A percentile compares a stretch with the other conserved stretches of the same genome.
These are phyloP conservation scores for Sporothrix dimorphospora DNA, from an alignment of 2,329 filamentous ascomycete species.

Conservation along the genomic window DNA sequence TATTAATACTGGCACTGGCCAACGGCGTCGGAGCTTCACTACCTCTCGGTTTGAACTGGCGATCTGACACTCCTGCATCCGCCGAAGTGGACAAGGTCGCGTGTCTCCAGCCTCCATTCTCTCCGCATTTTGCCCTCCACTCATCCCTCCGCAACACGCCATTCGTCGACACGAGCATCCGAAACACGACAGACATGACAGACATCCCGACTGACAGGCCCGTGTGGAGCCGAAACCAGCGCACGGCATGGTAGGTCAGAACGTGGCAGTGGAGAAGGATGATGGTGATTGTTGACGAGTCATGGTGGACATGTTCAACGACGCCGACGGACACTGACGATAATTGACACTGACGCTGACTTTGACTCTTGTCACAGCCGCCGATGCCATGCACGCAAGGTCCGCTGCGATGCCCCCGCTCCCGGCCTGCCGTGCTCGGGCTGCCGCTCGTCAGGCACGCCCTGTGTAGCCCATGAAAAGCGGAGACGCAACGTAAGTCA, in stretches of 20 bases:
- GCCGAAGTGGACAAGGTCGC: not conserved
- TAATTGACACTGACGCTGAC: not conserved
- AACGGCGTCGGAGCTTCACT: not conserved
- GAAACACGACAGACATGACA: not conserved
- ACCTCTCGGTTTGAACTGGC: not conserved
- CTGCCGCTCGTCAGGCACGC: constrained; percentile 27
- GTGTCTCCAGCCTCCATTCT: not conserved
- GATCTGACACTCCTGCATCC: not conserved
- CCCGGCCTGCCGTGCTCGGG: constrained; percentile 27
- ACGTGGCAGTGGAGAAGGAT: not conserved
- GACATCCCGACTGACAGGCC: not conserved
- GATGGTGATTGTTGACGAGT: not conserved
- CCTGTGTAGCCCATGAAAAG: constrained; percentile 32
- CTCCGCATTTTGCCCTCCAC: not conserved
- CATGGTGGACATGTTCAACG: not conserved
- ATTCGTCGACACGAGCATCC: not conserved
- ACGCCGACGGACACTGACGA: not conserved
- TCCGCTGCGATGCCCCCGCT: constrained; percentile 26
- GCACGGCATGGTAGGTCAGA: constrained; percentile 22
- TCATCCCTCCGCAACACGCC: not conserved
- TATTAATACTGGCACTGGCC: constrained; percentile 10
- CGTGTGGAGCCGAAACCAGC: constrained; percentile 22
- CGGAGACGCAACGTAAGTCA: constrained; percentile 30
- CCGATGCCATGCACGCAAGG: constrained; percentile 31
- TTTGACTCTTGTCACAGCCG: constrained; percentile 5